phyloP scores from a whole-genome alignment of 2,329 filamentous ascomycete species.

The Plenodomus lindquistii region DNA sequence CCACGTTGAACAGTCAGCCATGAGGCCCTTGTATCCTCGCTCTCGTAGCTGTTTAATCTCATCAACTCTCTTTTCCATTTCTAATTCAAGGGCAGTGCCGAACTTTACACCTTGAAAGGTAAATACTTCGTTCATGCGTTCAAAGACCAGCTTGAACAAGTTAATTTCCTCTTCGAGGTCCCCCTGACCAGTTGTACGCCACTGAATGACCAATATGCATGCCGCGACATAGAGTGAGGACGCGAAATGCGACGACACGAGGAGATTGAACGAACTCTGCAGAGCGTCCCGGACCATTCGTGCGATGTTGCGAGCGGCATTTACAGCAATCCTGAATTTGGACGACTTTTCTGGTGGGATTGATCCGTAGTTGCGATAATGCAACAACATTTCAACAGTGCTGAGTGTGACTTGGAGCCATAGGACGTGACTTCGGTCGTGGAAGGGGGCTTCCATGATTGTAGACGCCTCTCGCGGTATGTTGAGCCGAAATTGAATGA shows the following conservation, averaged over 20 bases:
- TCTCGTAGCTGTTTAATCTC: constrained; percentile 17
- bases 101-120: constrained; percentile 33
- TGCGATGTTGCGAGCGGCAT: constrained; percentile 29
- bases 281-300: constrained; percentile 34
- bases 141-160: constrained; percentile 30
- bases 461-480: constrained; percentile 29
- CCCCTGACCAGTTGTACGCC: constrained; percentile 23
- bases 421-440: constrained; percentile 22
- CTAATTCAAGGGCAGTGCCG: constrained; percentile 27
- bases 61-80: constrained; percentile 18
- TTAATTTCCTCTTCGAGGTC: constrained; percentile 30
- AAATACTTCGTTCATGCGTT: constrained; percentile 33
- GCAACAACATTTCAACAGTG: constrained; percentile 27
- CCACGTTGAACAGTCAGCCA: constrained; percentile 37
- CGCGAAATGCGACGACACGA: constrained; percentile 29
- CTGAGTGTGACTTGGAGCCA: constrained; percentile 34
- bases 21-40: constrained; percentile 27
- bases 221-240: constrained; percentile 29
- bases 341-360: background rate
- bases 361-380: constrained; percentile 17
- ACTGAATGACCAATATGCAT: constrained; percentile 33
- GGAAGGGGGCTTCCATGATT: constrained; percentile 20
- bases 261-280: constrained; percentile 27
- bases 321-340: constrained; percentile 21
- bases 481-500: constrained; percentile 33